Evolutionary conservation across 2,329 filamentous ascomycete genomes (phyloP).

Genomic region (Ophiostoma piceae): DNA sequence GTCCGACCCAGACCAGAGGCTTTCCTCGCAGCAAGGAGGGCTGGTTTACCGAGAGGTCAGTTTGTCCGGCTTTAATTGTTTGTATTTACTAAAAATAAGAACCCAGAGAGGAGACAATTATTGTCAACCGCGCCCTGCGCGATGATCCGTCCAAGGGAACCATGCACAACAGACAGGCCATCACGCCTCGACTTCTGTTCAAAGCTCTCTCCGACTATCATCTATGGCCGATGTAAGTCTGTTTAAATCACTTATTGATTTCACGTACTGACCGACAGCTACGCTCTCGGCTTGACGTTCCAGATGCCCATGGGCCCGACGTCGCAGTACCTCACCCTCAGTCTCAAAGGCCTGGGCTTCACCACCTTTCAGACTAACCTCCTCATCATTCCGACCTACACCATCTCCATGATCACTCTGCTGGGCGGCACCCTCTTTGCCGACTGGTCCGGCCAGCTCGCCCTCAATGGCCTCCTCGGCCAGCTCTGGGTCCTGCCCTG

Average conservation of each 20-base stretch:
- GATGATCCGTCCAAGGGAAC: constrained; percentile 56
- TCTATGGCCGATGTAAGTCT: not conserved
- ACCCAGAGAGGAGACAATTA: constrained; percentile 38
- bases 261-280: constrained; percentile 38
- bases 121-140: constrained; percentile 54
- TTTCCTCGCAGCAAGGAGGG: constrained; percentile 51
- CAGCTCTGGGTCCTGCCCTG: constrained; percentile 59
- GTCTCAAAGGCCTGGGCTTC: constrained; percentile 53
- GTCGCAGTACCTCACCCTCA: constrained; percentile 54
- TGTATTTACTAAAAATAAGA: not conserved
- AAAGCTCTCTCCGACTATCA: constrained; percentile 41
- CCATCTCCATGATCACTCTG: constrained; percentile 37
- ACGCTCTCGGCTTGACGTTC: constrained; percentile 50
- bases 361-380: constrained; percentile 58
- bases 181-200: constrained; percentile 48
- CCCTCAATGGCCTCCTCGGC: constrained; percentile 43
- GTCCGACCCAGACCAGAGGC: constrained; percentile 47
- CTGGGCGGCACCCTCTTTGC: constrained; percentile 37
- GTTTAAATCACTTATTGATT: too few species aligned
- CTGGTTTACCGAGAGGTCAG: constrained; percentile 57
- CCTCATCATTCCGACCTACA: constrained; percentile 52
- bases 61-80: constrained; percentile 29
- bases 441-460: constrained; percentile 46
- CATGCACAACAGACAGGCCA: constrained; percentile 57
- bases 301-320: constrained; percentile 50